Base-by-base conservation (phyloP, 176 grass and related monocot genomes). In the Secale cereale region DNA sequence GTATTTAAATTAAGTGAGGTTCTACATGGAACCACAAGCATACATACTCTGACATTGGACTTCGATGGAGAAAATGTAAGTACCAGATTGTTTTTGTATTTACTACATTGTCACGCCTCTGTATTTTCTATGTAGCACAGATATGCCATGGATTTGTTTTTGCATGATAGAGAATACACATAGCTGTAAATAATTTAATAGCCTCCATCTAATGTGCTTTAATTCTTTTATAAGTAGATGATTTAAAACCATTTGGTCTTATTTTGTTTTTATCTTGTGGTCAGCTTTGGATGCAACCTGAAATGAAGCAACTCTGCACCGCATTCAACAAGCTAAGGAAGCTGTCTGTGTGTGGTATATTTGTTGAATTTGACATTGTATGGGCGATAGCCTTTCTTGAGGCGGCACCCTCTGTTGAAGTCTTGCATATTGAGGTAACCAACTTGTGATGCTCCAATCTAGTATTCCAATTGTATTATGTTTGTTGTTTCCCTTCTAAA, bases 21-120 rank as follows among this genome's bases (percentile, higher is more conserved):
- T 46, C 59, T 74, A 41, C 17, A 10, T 33, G 81, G 70, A 12
- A 23, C 70, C 32, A 40, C 39, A 11, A 11, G 13, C 3, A 23
- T 62, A 59, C 69, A 63, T 20, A 74, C 17, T 74, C 27, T 82
- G 4, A 62, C 10, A 14, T n/a, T 83, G 59, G 37, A 75, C 16
- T 83, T 83, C 9, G 3, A 48, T 31, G 81, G 37, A 75, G 81
- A 74, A 31, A 83, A 27, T 10, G 64, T 67, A 35, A 67, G 37
- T 40, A 10, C 30, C 35, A 33, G 4, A 1, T 32, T 73, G 27
- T 20, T 33, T 40, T 40, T 40, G 37, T 2, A 8, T 10, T 40
- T 9, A 40, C 0, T 2, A 12, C 13, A 3, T 43, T n/a, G n/a
- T n/a, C n/a, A n/a, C n/a, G n/a, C n/a, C n/a, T n/a, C n/a, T n/a